These are phyloP conservation scores for Cairneyella variabilis DNA, from an alignment of 495 filamentous ascomycete species.

Conservation along the genomic window DNA sequence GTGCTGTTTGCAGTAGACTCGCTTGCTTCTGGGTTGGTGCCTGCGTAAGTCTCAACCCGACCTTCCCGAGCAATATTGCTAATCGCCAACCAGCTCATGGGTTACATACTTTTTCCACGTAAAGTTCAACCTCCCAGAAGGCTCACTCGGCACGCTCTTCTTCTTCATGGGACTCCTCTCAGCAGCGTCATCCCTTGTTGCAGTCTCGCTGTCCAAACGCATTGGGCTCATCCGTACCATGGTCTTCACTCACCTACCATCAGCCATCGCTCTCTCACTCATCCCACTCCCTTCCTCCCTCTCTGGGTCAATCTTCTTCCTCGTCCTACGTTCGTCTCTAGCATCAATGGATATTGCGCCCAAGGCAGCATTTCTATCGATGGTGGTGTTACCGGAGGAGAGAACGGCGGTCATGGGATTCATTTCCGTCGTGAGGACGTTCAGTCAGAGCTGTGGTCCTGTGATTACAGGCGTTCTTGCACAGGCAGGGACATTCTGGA, in stretches of 20 bases:
- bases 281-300: slow-evolving; percentile 58
- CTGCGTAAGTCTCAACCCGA: slow-evolving; percentile 45
- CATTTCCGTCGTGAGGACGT: slow-evolving; percentile 64
- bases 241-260: slow-evolving; percentile 83
- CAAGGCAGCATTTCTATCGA: slow-evolving; percentile 72
- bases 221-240: slow-evolving; percentile 67
- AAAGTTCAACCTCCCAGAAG: slow-evolving; percentile 69
- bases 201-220: slow-evolving; percentile 68
- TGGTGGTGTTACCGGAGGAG: slow-evolving; percentile 65
- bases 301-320: slow-evolving; percentile 54
- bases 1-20: slow-evolving; percentile 76
- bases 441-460: slow-evolving; percentile 59
- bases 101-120: slow-evolving; percentile 75
- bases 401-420: slow-evolving; percentile 76
- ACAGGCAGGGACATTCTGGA: slow-evolving; percentile 57
- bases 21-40: slow-evolving; percentile 73
- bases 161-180: slow-evolving; percentile 62
- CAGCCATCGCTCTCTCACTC: slow-evolving; percentile 64
- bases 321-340: slow-evolving; percentile 65
- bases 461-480: slow-evolving; percentile 68
- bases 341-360: slow-evolving; percentile 83
- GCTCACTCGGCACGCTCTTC: slow-evolving; percentile 66
- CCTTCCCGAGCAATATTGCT: not conserved
- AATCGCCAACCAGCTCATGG: slow-evolving; percentile 43
- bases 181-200: slow-evolving; percentile 64